Evolutionary conservation across 106 monocot genomes (phyloP).

Genomic region (Ottelia alismoides): DNA sequence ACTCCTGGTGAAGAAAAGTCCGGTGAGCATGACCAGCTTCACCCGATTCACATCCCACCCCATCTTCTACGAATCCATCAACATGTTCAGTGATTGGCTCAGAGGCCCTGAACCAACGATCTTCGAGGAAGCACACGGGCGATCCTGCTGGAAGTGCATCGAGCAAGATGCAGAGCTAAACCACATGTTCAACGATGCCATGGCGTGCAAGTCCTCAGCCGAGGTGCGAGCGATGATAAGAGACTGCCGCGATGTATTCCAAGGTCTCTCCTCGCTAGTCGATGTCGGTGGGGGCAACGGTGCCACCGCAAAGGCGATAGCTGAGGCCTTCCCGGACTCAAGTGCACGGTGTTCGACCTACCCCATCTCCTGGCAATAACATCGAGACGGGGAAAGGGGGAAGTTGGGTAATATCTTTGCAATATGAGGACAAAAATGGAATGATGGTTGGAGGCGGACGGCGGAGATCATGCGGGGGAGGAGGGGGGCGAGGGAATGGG

Average conservation of each 20-base stretch:
- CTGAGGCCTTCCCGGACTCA: conserved; percentile 8
- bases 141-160: background rate
- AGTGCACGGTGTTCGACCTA: conserved; percentile 16
- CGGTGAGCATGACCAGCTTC: too few relatives aligned
- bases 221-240: background rate
- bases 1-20: too few relatives aligned
- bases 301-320: conserved; percentile 2
- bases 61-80: background rate
- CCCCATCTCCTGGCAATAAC: conserved; percentile 10
- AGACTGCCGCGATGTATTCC: conserved; percentile 4
- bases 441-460: too few relatives aligned
- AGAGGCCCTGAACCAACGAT: background rate
- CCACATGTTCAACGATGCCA: background rate
- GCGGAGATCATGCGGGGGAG: too few relatives aligned
- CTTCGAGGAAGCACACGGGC: background rate
- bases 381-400: too few relatives aligned
- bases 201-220: background rate
- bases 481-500: too few relatives aligned
- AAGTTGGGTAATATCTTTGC: too few relatives aligned
- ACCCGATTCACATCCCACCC: background rate
- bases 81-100: background rate
- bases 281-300: conserved; percentile 24
- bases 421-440: too few relatives aligned
- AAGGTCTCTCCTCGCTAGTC: conserved; percentile 2
- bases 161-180: background rate